These are phyloP conservation scores for Tolypocladium endophyticum DNA, from an alignment of 2,329 filamentous ascomycete genomes.

Conservation along the genomic window DNA sequence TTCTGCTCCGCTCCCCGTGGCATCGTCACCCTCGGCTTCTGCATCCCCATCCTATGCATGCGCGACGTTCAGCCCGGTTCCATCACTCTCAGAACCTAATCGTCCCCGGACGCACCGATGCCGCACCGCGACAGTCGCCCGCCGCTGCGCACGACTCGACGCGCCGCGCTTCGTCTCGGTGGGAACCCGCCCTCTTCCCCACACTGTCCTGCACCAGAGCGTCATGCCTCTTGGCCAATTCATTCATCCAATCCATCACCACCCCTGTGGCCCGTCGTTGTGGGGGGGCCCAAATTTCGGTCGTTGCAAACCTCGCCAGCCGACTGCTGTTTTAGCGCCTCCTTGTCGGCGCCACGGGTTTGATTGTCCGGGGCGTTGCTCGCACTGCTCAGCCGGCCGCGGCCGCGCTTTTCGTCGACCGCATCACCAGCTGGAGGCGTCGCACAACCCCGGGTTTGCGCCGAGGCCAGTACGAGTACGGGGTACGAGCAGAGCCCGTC, in stretches of 20 bases:
- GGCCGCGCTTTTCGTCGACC: background rate
- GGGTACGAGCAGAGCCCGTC: no score
- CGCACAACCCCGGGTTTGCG: background rate
- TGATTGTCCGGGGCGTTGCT: background rate
- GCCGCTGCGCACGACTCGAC: background rate
- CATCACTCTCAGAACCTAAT: background rate
- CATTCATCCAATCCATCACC: conserved; percentile 4
- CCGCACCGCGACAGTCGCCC: background rate
- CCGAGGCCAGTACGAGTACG: background rate
- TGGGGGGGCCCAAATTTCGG: conserved; percentile 6
- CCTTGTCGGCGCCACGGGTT: background rate
- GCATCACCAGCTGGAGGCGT: background rate
- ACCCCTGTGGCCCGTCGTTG: background rate
- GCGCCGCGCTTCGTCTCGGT: background rate
- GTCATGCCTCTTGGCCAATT: conserved; percentile 4
- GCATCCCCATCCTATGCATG: background rate
- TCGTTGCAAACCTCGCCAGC: conserved; percentile 2
- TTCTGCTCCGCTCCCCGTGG: no score
- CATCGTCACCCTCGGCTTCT: background rate
- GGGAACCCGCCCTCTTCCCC: background rate
- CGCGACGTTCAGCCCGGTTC: background rate
- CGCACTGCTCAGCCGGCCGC: background rate
- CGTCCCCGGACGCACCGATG: background rate
- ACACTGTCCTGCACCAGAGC: conserved; percentile 3
- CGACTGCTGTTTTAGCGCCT: background rate